Evolutionary conservation across 2,329 filamentous ascomycete species (phyloP).

Genomic region (Zasmidium cellare): DNA sequence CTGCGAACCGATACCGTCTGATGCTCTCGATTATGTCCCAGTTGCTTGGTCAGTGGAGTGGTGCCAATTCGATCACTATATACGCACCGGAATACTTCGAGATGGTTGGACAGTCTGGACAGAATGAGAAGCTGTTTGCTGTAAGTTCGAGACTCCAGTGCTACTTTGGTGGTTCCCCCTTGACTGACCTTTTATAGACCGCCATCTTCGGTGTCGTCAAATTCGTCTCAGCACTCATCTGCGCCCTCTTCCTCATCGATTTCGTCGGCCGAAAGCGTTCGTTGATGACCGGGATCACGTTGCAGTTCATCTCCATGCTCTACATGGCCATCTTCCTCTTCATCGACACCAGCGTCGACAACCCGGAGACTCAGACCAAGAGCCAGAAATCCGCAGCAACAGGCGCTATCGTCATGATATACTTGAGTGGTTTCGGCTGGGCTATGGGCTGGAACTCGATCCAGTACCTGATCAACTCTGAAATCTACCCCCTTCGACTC

Average conservation of each 20-base stretch:
- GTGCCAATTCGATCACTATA: constrained; percentile 69
- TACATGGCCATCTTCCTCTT: constrained; percentile 58
- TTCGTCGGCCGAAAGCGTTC: constrained; percentile 34
- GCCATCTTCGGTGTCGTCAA: constrained; percentile 77
- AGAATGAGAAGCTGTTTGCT: constrained; percentile 68
- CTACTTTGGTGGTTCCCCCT: neutral
- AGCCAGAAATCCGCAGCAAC: constrained; percentile 60
- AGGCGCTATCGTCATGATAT: constrained; percentile 57
- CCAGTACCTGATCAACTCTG: constrained; percentile 76
- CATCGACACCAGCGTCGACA: constrained; percentile 59
- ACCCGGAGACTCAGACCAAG: constrained; percentile 49
- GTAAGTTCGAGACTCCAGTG: neutral
- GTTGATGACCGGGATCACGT: constrained; percentile 43
- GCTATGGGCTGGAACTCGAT: constrained; percentile 48
- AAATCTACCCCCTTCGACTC: constrained; percentile 74
- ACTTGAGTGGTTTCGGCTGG: constrained; percentile 68
- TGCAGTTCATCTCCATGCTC: constrained; percentile 47
- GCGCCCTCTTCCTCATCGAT: constrained; percentile 68
- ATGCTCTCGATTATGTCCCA: constrained; percentile 69
- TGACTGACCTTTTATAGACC: constrained; percentile 40
- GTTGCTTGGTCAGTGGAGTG: constrained; percentile 67
- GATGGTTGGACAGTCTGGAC: constrained; percentile 68
- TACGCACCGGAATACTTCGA: constrained; percentile 74
- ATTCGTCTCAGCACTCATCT: constrained; percentile 64
- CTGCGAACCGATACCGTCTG: constrained; percentile 71